Evolutionary conservation across 352 stramenopile species (phyloP).

Genomic region (Pythium grandisporangium): DNA sequence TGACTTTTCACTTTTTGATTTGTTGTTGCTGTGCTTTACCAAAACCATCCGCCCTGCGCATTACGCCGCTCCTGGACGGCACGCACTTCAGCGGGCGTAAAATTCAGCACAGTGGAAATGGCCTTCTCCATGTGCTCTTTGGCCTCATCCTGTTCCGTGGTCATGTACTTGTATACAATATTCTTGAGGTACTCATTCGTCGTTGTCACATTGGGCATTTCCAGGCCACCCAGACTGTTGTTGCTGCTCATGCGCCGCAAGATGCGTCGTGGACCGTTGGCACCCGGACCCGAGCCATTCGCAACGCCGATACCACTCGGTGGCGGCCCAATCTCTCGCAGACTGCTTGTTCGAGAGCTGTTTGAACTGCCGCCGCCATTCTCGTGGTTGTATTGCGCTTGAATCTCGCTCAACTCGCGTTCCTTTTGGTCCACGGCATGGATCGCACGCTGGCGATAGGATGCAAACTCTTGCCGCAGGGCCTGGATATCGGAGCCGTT

Average conservation of each 20-base stretch:
- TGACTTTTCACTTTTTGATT: too few species aligned
- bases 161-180: constrained; percentile 90
- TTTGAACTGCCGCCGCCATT: constrained; percentile 18
- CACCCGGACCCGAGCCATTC: constrained; percentile 13
- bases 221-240: constrained; percentile 70
- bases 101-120: constrained; percentile 83
- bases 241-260: constrained; percentile 71
- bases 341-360: constrained; percentile 30
- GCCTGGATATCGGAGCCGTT: constrained; percentile 48
- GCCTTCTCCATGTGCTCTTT: constrained; percentile 87
- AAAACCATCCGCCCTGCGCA: constrained; percentile 52
- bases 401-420: constrained; percentile 61
- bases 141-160: constrained; percentile 69
- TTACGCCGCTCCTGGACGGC: constrained; percentile 56
- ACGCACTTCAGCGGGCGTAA: constrained; percentile 53
- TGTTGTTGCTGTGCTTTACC: too few species aligned
- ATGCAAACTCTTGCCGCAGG: constrained; percentile 68
- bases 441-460: constrained; percentile 68
- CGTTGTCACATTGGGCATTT: constrained; percentile 68
- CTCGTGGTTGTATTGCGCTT: constrained; percentile 52
- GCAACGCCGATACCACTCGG: constrained; percentile 5
- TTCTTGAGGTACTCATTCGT: constrained; percentile 89
- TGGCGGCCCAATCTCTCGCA: constrained; percentile 18
- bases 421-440: constrained; percentile 80
- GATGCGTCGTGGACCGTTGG: too few species aligned